Percentiles rank a stretch among this genome's conserved stretches.
These are phyloP conservation scores for Haemoproteus tartakovskyi DNA, from an alignment of 169 alveolate species.

Conservation along the genomic window DNA sequence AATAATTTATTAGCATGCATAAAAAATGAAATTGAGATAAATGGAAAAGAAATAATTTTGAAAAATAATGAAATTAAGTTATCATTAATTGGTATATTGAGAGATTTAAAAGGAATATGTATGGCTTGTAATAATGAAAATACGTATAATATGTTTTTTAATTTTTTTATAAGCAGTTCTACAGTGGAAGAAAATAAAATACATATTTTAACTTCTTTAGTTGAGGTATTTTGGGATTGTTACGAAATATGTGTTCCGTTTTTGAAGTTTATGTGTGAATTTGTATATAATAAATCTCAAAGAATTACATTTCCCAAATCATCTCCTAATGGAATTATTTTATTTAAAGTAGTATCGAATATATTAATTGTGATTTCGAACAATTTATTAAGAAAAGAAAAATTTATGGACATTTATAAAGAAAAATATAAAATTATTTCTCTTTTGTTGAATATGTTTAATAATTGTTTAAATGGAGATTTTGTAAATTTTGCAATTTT, in stretches of 20 bases:
- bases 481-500: slow-evolving; percentile 91
- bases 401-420: slow-evolving; percentile 82
- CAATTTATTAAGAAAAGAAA: slow-evolving; percentile 75
- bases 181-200: slow-evolving; percentile 81
- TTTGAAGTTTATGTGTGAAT: slow-evolving; percentile 87
- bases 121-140: slow-evolving; percentile 79
- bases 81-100: slow-evolving; percentile 86
- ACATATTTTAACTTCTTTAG: slow-evolving; percentile 82
- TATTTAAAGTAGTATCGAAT: slow-evolving; percentile 86
- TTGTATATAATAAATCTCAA: slow-evolving; percentile 84
- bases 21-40: slow-evolving; percentile 72
- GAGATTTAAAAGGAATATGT: slow-evolving; percentile 89
- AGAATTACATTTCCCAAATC: slow-evolving; percentile 90
- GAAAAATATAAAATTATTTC: slow-evolving; percentile 91
- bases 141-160: slow-evolving; percentile 85
- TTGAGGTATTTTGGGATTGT: slow-evolving; percentile 88
- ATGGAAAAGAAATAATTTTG: slow-evolving; percentile 64
- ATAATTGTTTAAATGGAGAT: slow-evolving; percentile 89
- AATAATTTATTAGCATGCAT: slow-evolving; percentile 70
- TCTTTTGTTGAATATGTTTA: slow-evolving; percentile 82
- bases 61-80: slow-evolving; percentile 74
- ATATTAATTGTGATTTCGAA: slow-evolving; percentile 78
- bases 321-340: slow-evolving; percentile 89
- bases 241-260: slow-evolving; percentile 88
- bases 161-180: slow-evolving; percentile 87